Base-by-base conservation (phyloP, 306 rosid genomes). In the Prunus dulcis region DNA sequence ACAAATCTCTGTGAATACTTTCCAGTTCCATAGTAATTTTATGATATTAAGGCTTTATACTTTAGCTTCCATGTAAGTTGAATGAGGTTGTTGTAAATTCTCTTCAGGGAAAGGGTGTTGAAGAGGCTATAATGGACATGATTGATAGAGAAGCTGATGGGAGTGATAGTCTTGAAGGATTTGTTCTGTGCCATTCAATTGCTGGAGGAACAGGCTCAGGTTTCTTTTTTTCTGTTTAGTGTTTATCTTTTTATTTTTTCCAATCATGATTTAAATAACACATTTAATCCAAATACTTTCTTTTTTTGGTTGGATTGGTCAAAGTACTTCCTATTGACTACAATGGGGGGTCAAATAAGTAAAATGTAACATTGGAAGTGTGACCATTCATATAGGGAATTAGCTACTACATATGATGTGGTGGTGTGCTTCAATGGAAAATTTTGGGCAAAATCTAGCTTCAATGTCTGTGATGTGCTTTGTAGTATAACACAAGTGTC, bases 201-300 rank as follows among this genome's bases (percentile, higher is more conserved):
- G 97, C 98, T 38, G 98, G 98, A 76, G 98, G 98, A 81, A 95
- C 98, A 32, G 98, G 98, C 84, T 95, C 98, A 83, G 98, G 98
- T 95, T 80, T 78, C 50, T 73, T 75, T 53, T 1, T 81, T 57
- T 77, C 50, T 62, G 27, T 67, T 55, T 41, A 27, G 19, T 62
- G n/a, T 64, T 73, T 73, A 52, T 47, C 45, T 32, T 12, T 17
- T 62, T 27, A 2, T 27, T 27, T 64, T 63, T 22, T 25, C 2
- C n/a, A 18, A 50, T 73, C 38, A 20, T 19, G 7, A 1, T 34
- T 19, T 38, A 57, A 17, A 14, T 72, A 72, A 22, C 3, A 1
- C 6, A 25, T 23, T 47, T 68, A 41, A 13, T 23, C 41, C 13
- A 49, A 14, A 11, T 43, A 43, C 71, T 20, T 68, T 20, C 25